Evolutionary conservation across 495 filamentous ascomycete genomes (phyloP).

Genomic region (Daldinia bambusicola): DNA sequence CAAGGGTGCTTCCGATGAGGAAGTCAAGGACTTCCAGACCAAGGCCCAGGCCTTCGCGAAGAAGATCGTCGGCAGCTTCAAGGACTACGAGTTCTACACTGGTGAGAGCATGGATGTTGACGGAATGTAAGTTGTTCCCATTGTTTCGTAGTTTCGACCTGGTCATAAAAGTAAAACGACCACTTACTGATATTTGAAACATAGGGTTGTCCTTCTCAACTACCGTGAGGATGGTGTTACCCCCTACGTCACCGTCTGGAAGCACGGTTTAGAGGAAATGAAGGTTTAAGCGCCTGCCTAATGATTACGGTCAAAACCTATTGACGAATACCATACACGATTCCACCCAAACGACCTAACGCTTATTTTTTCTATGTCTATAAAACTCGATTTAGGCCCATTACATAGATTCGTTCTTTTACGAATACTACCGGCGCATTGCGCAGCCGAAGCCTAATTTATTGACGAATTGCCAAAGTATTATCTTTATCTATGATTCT

Average conservation of each 20-base stretch:
- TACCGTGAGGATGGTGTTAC: slow-evolving; percentile 96
- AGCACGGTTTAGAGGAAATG: slow-evolving; percentile 87
- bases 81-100: slow-evolving; percentile 94
- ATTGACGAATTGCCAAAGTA: slow-evolving; percentile 21
- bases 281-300: slow-evolving; percentile 78
- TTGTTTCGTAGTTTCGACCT: neutral
- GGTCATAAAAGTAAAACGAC: neutral
- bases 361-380: slow-evolving; percentile 36
- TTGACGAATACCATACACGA: slow-evolving; percentile 33
- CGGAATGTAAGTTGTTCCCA: slow-evolving; percentile 73
- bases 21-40: slow-evolving; percentile 80
- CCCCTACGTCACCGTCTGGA: slow-evolving; percentile 91
- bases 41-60: slow-evolving; percentile 74
- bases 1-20: slow-evolving; percentile 66
- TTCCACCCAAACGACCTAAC: slow-evolving; percentile 34
- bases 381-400: slow-evolving; percentile 21
- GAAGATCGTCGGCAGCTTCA: slow-evolving; percentile 84
- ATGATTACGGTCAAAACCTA: slow-evolving; percentile 13
- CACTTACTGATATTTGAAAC: slow-evolving; percentile 24
- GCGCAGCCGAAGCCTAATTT: slow-evolving; percentile 30
- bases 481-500: neutral
- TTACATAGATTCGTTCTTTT: slow-evolving; percentile 32
- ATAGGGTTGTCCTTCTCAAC: slow-evolving; percentile 91
- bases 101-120: slow-evolving; percentile 91
- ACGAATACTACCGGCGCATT: slow-evolving; percentile 29